Evolutionary conservation across 345 rosid genomes (phyloP).

Genomic region (Eucalyptus sideroxylon): DNA sequence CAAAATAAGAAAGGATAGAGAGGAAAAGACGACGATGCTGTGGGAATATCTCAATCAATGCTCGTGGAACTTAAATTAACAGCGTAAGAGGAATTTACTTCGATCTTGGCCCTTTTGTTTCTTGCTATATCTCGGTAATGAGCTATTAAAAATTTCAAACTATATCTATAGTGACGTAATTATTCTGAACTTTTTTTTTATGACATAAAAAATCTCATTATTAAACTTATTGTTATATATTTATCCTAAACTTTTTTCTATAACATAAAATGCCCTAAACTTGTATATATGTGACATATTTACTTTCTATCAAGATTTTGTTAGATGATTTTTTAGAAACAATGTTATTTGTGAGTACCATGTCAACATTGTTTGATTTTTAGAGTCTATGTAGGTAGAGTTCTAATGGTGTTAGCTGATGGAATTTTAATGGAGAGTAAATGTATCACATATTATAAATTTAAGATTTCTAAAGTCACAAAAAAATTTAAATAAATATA

Average conservation of each 20-base stretch:
- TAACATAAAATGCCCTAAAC: not conserved
- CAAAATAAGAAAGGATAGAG: not conserved
- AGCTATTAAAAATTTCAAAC: not conserved
- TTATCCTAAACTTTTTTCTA: no score
- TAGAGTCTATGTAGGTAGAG: not conserved
- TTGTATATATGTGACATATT: no score
- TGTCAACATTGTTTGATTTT: no score
- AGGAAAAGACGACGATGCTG: not conserved
- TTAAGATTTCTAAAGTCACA: no score
- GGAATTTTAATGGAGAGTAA: no score
- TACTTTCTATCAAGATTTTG: no score
- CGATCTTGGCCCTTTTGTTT: not conserved
- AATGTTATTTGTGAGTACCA: not conserved
- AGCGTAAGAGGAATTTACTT: not conserved
- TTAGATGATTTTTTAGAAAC: not conserved
- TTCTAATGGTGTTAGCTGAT: not conserved
- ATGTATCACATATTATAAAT: no score
- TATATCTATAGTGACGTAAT: no score
- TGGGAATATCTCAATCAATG: not conserved
- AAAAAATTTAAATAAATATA: no score
- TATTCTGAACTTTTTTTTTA: no score
- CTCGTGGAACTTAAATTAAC: not conserved
- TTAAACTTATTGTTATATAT: no score
- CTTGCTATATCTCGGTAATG: not conserved
- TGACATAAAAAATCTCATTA: not conserved